Conservation (phyloP, 495 filamentous ascomycete genomes). For the Aspergillus kassunensis region DNA sequence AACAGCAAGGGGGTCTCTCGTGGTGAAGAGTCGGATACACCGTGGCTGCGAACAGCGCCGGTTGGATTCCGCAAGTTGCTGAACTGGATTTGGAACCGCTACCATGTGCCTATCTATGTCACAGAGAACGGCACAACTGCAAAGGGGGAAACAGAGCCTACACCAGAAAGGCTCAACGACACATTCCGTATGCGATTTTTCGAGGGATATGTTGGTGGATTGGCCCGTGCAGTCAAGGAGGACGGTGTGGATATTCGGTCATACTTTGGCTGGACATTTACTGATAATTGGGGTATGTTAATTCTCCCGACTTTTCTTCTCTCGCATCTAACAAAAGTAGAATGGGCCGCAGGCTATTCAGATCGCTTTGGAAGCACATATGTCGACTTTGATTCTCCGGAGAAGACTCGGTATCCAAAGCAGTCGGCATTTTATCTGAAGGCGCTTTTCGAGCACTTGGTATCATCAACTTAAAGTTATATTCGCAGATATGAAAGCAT, state of each 20-base stretch:
- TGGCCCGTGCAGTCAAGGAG: conserved; percentile 41
- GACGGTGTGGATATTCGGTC: conserved; percentile 43
- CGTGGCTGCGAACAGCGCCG: conserved; percentile 42
- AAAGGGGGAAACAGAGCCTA: conserved; percentile 40
- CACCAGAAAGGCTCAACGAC: conserved; percentile 38
- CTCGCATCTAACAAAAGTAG: conserved; percentile 14
- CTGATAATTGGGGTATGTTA: conserved; percentile 39
- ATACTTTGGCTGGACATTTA: conserved; percentile 49
- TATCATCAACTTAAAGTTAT: conserved; percentile 13
- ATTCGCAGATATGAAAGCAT: not conserved
- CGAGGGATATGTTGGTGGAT: conserved; percentile 39
- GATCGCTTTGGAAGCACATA: conserved; percentile 44
- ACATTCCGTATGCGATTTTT: conserved; percentile 44
- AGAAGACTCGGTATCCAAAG: conserved; percentile 46
- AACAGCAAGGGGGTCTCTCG: conserved; percentile 43
- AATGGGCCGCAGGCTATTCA: conserved; percentile 48
- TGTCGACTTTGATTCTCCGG: conserved; percentile 40
- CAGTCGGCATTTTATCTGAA: conserved; percentile 42
- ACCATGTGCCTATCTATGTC: conserved; percentile 45
- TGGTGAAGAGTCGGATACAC: conserved; percentile 44
- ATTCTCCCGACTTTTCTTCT: not conserved
- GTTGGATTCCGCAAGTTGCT: conserved; percentile 42
- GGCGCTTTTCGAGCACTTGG: conserved; percentile 39
- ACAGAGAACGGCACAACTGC: conserved; percentile 49
- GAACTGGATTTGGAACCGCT: conserved; percentile 40